A percentile compares a stretch with the other conserved stretches of the same genome.
Conservation (phyloP, 2,329 filamentous ascomycete genomes). For the Cytospora piceicola region DNA sequence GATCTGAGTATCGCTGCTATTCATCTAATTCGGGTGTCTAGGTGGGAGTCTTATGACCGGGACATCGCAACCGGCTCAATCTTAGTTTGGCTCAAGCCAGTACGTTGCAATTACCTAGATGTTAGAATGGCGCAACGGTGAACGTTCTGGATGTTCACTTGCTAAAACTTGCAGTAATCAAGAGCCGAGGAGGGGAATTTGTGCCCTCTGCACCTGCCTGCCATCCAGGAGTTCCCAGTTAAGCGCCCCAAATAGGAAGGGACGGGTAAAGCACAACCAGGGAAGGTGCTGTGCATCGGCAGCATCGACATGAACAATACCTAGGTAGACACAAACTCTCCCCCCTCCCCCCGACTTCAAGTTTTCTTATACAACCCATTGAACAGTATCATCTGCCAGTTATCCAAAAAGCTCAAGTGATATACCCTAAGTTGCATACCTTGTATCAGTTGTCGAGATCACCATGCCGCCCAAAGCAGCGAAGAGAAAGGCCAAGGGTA, state of each 20-base stretch:
- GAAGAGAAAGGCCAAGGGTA: constrained; percentile 25
- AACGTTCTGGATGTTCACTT: too few species aligned
- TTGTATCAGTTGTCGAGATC: neutral
- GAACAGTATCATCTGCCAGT: neutral
- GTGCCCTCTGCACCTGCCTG: neutral
- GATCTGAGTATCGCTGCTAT: neutral
- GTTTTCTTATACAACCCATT: neutral
- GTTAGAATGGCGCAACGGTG: too few species aligned
- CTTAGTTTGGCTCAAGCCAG: too few species aligned
- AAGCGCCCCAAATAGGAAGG: neutral
- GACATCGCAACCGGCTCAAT: too few species aligned
- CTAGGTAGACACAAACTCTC: too few species aligned
- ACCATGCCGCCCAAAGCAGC: constrained; percentile 25
- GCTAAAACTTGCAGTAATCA: neutral
- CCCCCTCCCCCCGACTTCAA: neutral
- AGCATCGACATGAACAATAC: neutral
- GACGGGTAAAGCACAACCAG: neutral
- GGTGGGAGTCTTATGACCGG: too few species aligned
- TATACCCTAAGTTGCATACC: neutral
- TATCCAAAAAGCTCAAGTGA: neutral
- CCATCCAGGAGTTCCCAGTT: neutral
- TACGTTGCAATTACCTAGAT: too few species aligned
- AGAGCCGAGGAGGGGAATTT: neutral
- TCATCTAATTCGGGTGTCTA: too few species aligned
- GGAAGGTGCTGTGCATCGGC: neutral